Conservation (phyloP, 2,329 filamentous ascomycete genomes). For the Penicillium brasilianum region DNA sequence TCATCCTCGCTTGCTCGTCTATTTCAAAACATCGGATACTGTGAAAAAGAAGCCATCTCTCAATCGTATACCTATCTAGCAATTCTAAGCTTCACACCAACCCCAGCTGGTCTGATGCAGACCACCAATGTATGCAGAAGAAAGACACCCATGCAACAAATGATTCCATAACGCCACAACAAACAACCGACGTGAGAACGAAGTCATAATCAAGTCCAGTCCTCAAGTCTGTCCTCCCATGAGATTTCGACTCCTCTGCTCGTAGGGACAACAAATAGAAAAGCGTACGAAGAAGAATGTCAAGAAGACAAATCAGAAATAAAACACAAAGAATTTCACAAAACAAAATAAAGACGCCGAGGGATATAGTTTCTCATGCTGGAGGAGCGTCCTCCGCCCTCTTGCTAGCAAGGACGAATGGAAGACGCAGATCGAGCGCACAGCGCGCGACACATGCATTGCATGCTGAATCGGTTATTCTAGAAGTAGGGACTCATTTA, state of each 20-base stretch:
- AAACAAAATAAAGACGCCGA: slow-evolving; percentile 13
- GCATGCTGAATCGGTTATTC: background rate
- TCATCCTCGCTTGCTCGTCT: too few species aligned
- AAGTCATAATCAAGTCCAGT: background rate
- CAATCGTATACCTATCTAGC: slow-evolving; percentile 2
- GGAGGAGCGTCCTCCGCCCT: background rate
- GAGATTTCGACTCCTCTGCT: background rate
- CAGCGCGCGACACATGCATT: slow-evolving; percentile 21
- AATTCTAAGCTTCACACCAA: background rate
- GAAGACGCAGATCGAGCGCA: slow-evolving; percentile 14
- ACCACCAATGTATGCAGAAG: background rate
- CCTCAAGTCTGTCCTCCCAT: background rate
- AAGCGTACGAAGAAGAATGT: background rate
- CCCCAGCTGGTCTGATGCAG: background rate
- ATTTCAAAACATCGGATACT: background rate
- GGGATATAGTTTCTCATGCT: background rate
- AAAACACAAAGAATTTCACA: background rate
- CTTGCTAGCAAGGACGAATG: slow-evolving; percentile 1
- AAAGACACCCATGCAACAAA: background rate
- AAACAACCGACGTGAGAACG: background rate
- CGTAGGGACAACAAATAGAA: background rate
- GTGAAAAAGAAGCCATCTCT: background rate
- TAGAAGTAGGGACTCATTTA: background rate
- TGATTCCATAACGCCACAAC: background rate
- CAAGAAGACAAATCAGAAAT: background rate